Evolutionary conservation across 2,329 filamentous ascomycete genomes (phyloP), one percentile per base, ranked within the genome.

Genomic region (Gnomoniopsis smithogilvyi): DNA sequence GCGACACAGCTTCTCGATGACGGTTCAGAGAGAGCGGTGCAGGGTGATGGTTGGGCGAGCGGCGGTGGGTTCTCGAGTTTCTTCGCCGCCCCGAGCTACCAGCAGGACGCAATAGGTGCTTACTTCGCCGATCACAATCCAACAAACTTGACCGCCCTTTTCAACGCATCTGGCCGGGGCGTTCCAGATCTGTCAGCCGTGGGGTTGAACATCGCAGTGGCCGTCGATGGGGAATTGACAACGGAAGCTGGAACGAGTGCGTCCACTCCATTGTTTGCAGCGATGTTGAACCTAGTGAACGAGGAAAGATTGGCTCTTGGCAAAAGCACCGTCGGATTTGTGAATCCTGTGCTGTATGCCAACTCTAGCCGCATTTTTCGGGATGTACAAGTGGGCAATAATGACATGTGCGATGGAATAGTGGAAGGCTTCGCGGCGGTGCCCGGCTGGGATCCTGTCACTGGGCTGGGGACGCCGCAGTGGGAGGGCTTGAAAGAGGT

Each of bases 31-130:
- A 33, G 21, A 12, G 38, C 22, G 2, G 57, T 63, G 3, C 66
- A 65, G 6, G 60, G 64, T 4, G 38, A 50, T n/a, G 52, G 61
- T n/a, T 68, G 67, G 64, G 70, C 68, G 26, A 74, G 71, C 19
- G 73, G 77, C 1, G 76, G 77, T 8, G 77, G 77, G 7, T 80
- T 80, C 66, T 75, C 72, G 54, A 79, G 79, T 65, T 70, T 78
- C 66, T 80, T 78, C 64, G 63, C 69, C 0, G 69, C 69, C 4
- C 77, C 78, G 0, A 58, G 56, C 14, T 81, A 80, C 64, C 79
- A 81, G 65, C 63, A 66, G 17, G 56, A 53, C 0, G 74, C 73
- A 0, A 74, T 81, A 0, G 64, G 67, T 8, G 67, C 65, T 2
- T 81, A 79, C 66, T 75, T 79, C 51, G 57, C 46, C 34, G 38